A percentile compares a stretch with the other conserved stretches of the same genome.
Conservation (phyloP, 768 basidiomycete genomes). For the Nevesoporus exiguus region DNA sequence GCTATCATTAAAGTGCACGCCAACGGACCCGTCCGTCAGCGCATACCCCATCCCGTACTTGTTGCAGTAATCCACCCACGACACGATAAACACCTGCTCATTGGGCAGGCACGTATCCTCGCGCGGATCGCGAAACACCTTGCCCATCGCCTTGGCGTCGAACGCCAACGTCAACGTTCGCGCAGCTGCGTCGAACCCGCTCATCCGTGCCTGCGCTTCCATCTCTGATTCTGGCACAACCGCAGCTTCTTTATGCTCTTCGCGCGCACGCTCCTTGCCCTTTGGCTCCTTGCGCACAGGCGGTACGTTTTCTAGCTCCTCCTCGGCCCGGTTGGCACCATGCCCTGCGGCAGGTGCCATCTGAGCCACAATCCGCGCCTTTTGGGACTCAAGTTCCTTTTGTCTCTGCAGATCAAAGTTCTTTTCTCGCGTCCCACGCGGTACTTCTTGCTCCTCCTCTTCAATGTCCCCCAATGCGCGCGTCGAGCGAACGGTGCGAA, state of each 20-base stretch:
- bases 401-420: slow-evolving; percentile 42
- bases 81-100: slow-evolving; percentile 87
- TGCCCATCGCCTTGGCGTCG: slow-evolving; percentile 59
- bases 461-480: slow-evolving; percentile 46
- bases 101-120: slow-evolving; percentile 52
- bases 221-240: slow-evolving; percentile 17
- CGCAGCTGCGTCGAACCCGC: slow-evolving; percentile 66
- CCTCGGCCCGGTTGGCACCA: slow-evolving; percentile 30
- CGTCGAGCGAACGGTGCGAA: slow-evolving; percentile 40
- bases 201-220: slow-evolving; percentile 35
- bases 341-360: slow-evolving; percentile 60
- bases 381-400: slow-evolving; percentile 86
- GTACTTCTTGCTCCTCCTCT: slow-evolving; percentile 38
- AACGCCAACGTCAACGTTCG: slow-evolving; percentile 57
- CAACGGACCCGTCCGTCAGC: slow-evolving; percentile 90
- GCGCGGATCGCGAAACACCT: slow-evolving; percentile 64
- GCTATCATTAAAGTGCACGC: slow-evolving; percentile 96
- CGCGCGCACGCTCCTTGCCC: slow-evolving; percentile 30
- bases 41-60: slow-evolving; percentile 99
- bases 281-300: slow-evolving; percentile 31
- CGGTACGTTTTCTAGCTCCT: slow-evolving; percentile 34
- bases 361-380: slow-evolving; percentile 90
- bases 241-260: slow-evolving; percentile 19
- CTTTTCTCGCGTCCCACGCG: slow-evolving; percentile 39
- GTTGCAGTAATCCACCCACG: slow-evolving; percentile 99